Percentiles rank a stretch among this genome's conserved stretches.
Conservation (phyloP, 768 basidiomycete genomes). For the Phlegmacium glaucopus region DNA sequence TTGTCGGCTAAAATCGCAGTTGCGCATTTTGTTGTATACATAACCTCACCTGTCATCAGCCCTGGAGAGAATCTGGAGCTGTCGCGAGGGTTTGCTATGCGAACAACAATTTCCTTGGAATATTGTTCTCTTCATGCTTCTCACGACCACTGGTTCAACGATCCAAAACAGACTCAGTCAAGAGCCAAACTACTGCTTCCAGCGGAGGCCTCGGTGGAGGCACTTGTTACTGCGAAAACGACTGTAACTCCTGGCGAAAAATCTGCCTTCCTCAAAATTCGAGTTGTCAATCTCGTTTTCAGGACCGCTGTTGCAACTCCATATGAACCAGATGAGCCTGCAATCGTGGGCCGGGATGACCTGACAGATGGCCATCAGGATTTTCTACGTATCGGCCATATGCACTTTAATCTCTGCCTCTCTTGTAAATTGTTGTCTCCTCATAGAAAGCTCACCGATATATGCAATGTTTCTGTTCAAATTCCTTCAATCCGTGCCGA, state of each 20-base stretch:
- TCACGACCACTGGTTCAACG: slow-evolving; percentile 35
- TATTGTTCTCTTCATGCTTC: slow-evolving; percentile 49
- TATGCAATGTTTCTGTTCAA: slow-evolving; percentile 43
- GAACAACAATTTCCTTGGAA: slow-evolving; percentile 49
- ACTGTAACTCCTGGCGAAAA: slow-evolving; percentile 29
- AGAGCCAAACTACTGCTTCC: slow-evolving; percentile 56
- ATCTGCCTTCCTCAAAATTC: slow-evolving; percentile 40
- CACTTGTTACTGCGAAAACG: slow-evolving; percentile 37
- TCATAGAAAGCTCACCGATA: slow-evolving; percentile 27
- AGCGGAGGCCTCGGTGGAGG: slow-evolving; percentile 45
- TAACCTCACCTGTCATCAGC: slow-evolving; percentile 81
- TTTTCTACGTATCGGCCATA: slow-evolving; percentile 39
- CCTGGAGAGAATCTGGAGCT: slow-evolving; percentile 62
- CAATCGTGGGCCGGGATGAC: slow-evolving; percentile 52
- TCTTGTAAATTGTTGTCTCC: slow-evolving; percentile 19
- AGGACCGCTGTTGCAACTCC: slow-evolving; percentile 63
- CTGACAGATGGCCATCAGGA: slow-evolving; percentile 37
- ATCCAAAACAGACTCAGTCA: slow-evolving; percentile 35
- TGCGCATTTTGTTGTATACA: slow-evolving; percentile 57
- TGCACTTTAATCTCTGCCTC: slow-evolving; percentile 25
- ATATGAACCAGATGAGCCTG: slow-evolving; percentile 66
- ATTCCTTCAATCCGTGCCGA: slow-evolving; percentile 50
- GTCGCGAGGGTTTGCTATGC: slow-evolving; percentile 65
- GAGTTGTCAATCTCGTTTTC: slow-evolving; percentile 46
- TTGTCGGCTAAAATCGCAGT: slow-evolving; percentile 54